Percentiles rank a stretch among this genome's conserved stretches.
Conservation (phyloP, 2,329 filamentous ascomycete genomes). For the Aspergillus thermomutatus region DNA sequence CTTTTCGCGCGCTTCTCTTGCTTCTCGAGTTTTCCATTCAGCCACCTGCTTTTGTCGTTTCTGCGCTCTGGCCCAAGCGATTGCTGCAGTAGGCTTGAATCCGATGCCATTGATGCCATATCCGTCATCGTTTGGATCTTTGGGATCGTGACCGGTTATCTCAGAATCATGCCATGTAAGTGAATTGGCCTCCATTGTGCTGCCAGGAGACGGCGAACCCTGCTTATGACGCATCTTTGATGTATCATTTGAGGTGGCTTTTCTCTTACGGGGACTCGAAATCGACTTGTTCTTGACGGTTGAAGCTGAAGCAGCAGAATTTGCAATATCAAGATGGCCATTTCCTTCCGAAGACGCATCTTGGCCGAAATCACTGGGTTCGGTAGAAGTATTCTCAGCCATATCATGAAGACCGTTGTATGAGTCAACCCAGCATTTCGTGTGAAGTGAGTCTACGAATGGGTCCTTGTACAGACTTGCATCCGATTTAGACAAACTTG, state of each 20-base stretch:
- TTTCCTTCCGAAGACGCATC: conserved; percentile 11
- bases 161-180: conserved; percentile 58
- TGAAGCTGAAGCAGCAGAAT: conserved; percentile 8
- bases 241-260: conserved; percentile 11
- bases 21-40: conserved; percentile 59
- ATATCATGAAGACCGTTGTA: conserved; percentile 12
- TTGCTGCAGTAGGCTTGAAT: conserved; percentile 59
- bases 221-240: conserved; percentile 25
- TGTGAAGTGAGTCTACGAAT: conserved; percentile 7
- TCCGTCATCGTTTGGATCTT: conserved; percentile 58
- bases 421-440: conserved; percentile 11
- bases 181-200: conserved; percentile 26
- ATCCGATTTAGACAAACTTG: conserved; percentile 15
- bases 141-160: conserved; percentile 59
- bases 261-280: conserved; percentile 23
- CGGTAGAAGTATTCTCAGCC: conserved; percentile 15
- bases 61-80: conserved; percentile 55
- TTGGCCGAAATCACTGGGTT: conserved; percentile 3
- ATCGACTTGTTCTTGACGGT: conserved; percentile 18
- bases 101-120: conserved; percentile 63
- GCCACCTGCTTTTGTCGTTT: conserved; percentile 56
- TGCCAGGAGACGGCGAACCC: conserved; percentile 33
- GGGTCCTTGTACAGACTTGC: conserved; percentile 9
- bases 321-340: conserved; percentile 3
- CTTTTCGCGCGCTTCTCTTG: conserved; percentile 56